Percentiles rank a stretch among this genome's conserved stretches.
phyloP scores from a whole-genome alignment of 306 rosid species.

The Castanea crenata region DNA sequence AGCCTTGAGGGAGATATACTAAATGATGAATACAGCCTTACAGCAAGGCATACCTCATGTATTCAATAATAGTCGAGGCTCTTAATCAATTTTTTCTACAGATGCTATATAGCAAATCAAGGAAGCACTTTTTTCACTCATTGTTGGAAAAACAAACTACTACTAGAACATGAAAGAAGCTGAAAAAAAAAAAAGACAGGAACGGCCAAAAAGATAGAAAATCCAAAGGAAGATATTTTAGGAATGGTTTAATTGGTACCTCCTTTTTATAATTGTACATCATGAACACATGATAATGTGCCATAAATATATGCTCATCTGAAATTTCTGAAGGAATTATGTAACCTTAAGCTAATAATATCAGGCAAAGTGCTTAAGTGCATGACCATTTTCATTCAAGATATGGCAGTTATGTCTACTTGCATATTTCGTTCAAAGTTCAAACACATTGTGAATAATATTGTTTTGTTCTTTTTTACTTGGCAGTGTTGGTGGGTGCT shows the following conservation, averaged over 20 bases:
- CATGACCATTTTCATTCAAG: slow-evolving; percentile 15
- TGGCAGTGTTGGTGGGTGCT: slow-evolving; percentile 79
- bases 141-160: background rate
- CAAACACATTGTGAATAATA: background rate
- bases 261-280: background rate
- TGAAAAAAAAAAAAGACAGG: background rate
- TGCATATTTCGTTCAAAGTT: background rate
- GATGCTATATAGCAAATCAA: background rate
- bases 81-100: background rate
- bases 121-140: background rate
- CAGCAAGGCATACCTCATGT: background rate
- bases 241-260: background rate
- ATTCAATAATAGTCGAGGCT: background rate
- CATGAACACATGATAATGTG: background rate
- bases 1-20: background rate
- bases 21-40: background rate
- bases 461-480: slow-evolving; percentile 16
- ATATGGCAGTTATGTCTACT: slow-evolving; percentile 3
- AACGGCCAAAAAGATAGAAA: background rate
- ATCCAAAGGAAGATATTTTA: background rate
- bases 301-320: background rate
- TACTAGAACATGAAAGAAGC: too few species aligned
- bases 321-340: background rate
- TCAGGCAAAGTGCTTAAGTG: background rate
- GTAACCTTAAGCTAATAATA: background rate